A percentile compares a stretch with the other conserved stretches of the same genome.
These are phyloP conservation scores for Phytopythium oedochilum DNA, from an alignment of 352 stramenopile species.

Conservation along the genomic window DNA sequence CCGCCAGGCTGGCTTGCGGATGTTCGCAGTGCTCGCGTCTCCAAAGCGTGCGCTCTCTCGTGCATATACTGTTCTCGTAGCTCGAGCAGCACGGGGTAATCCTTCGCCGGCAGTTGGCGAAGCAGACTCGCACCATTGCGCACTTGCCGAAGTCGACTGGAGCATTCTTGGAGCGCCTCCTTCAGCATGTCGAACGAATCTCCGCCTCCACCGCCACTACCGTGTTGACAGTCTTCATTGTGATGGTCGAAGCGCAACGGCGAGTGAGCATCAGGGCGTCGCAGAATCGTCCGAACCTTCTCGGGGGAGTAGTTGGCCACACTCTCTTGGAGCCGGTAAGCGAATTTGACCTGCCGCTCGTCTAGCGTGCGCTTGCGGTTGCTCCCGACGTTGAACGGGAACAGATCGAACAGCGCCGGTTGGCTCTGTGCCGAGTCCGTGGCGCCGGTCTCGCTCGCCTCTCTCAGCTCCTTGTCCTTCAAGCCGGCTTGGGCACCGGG, in stretches of 20 bases:
- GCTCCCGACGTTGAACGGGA: conserved; percentile 25
- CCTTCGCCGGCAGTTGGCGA: conserved; percentile 20
- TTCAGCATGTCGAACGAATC: conserved; percentile 45
- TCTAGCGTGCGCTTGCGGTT: conserved; percentile 33
- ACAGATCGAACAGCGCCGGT: conserved; percentile 19
- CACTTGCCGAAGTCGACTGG: conserved; percentile 34
- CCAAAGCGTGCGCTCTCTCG: conserved; percentile 7
- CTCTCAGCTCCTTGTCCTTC: conserved; percentile 14
- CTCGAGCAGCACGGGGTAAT: conserved; percentile 24
- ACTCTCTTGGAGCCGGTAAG: conserved; percentile 38
- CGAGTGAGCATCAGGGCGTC: conserved; percentile 4
- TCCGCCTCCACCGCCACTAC: conserved; percentile 12
- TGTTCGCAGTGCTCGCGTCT: background rate
- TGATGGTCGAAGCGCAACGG: conserved; percentile 1
- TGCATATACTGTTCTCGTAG: conserved; percentile 29
- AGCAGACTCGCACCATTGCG: conserved; percentile 50
- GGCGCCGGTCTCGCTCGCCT: conserved; percentile 2
- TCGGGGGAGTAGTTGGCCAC: conserved; percentile 45
- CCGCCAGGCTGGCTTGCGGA: background rate
- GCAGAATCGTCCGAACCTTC: conserved; percentile 23
- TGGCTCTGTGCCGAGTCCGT: background rate
- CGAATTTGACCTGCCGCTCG: conserved; percentile 50
- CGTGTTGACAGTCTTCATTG: conserved; percentile 1
- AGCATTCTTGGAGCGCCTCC: conserved; percentile 46
- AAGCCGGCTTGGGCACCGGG: background rate